Conservation (phyloP, 257 asterid genomes). For the Penstemon davidsonii region DNA sequence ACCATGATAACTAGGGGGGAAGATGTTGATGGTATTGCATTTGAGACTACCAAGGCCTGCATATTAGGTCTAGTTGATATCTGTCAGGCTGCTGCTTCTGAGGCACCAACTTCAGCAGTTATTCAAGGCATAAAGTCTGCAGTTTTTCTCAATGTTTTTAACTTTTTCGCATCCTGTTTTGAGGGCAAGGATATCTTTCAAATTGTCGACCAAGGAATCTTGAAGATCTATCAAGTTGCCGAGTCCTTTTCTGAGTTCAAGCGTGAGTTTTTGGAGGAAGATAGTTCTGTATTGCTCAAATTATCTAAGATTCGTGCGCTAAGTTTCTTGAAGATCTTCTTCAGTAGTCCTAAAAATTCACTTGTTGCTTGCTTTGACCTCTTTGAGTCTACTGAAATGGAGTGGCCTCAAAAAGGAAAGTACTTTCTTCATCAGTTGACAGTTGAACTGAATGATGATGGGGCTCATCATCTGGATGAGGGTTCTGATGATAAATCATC, state of each 20-base stretch:
- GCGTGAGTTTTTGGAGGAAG: slow-evolving; percentile 55
- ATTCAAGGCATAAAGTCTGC: slow-evolving; percentile 59
- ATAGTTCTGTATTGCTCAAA: slow-evolving; percentile 47
- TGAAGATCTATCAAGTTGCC: slow-evolving; percentile 50
- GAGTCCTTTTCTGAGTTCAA: slow-evolving; percentile 51
- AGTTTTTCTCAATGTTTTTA: slow-evolving; percentile 58
- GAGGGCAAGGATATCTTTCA: slow-evolving; percentile 68
- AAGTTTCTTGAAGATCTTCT: slow-evolving; percentile 62
- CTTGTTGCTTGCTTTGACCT: slow-evolving; percentile 77
- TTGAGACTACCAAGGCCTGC: slow-evolving; percentile 83
- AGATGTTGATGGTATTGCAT: slow-evolving; percentile 68
- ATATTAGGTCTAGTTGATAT: slow-evolving; percentile 71
- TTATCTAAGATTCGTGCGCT: slow-evolving; percentile 65
- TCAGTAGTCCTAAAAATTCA: slow-evolving; percentile 61
- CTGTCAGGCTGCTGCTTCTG: slow-evolving; percentile 61
- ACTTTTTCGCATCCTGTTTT: slow-evolving; percentile 66
- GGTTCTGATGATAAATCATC: slow-evolving; percentile 35
- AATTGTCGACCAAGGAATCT: slow-evolving; percentile 58
- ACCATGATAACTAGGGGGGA: slow-evolving; percentile 54
- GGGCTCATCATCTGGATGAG: slow-evolving; percentile 32
- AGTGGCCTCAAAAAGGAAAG: slow-evolving; percentile 56
- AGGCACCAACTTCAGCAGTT: slow-evolving; percentile 57
- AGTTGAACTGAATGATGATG: slow-evolving; percentile 46
- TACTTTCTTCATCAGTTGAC: slow-evolving; percentile 74
- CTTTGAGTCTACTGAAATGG: slow-evolving; percentile 48